Percentiles rank a stretch among this genome's conserved stretches.
Conservation (phyloP, 768 basidiomycete species). For the button mushroom (Agaricus bisporus) region DNA sequence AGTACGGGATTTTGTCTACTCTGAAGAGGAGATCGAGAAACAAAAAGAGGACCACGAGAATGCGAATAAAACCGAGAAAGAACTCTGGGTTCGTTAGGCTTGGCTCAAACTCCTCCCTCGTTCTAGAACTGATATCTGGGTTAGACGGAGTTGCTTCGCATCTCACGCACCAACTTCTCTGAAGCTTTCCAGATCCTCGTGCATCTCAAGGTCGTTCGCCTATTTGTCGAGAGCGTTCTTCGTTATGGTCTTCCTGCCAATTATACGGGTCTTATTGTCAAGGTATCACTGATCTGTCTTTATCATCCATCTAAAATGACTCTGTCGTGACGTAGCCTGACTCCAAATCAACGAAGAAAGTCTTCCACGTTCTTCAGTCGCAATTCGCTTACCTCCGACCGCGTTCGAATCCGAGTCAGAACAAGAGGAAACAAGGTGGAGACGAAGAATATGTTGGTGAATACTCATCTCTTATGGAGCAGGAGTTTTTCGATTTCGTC, state of each 20-base stretch:
- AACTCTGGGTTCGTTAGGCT: slow-evolving; percentile 76
- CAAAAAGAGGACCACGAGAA: slow-evolving; percentile 75
- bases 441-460: slow-evolving; percentile 81
- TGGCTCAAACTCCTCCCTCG: neutral
- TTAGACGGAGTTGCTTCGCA: slow-evolving; percentile 85
- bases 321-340: slow-evolving; percentile 60
- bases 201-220: slow-evolving; percentile 84
- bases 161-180: slow-evolving; percentile 93
- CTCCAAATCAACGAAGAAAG: slow-evolving; percentile 75
- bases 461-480: slow-evolving; percentile 88
- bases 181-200: slow-evolving; percentile 93
- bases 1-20: slow-evolving; percentile 89
- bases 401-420: slow-evolving; percentile 51
- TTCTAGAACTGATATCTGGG: neutral
- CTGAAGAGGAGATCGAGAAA: slow-evolving; percentile 73
- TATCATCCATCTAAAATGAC: neutral
- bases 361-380: slow-evolving; percentile 60
- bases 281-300: slow-evolving; percentile 36
- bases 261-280: slow-evolving; percentile 76
- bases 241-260: slow-evolving; percentile 93
- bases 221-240: slow-evolving; percentile 93
- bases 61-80: slow-evolving; percentile 87
- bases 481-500: slow-evolving; percentile 95
- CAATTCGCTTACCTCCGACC: slow-evolving; percentile 81
- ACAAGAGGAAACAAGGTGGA: slow-evolving; percentile 31